phyloP scores from a whole-genome alignment of 2,329 filamentous ascomycete species.

The Davidsoniella virescens region DNA sequence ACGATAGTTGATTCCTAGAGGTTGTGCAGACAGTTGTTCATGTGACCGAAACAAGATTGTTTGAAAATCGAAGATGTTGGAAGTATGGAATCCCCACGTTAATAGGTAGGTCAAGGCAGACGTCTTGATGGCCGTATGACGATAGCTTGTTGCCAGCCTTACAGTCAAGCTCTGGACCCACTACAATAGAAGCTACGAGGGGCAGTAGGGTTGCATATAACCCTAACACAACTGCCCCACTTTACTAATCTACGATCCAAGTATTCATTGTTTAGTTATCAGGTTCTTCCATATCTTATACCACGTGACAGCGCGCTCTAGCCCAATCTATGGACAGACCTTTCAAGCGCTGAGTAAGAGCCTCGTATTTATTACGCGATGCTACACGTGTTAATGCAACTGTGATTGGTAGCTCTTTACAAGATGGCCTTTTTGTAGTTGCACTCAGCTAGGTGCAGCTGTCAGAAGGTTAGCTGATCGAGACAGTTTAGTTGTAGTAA shows the following conservation, averaged over 20 bases:
- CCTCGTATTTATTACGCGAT: not conserved
- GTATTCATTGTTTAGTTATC: no score
- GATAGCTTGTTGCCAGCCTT: slow-evolving; percentile 10
- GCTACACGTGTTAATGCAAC: not conserved
- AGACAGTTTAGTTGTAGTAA: no score
- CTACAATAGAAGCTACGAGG: not conserved
- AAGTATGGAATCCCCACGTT: not conserved
- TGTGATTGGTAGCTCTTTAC: not conserved
- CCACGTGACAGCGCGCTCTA: slow-evolving; percentile 1
- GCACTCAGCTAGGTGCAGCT: no score
- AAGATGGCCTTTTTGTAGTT: not conserved
- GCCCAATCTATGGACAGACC: no score
- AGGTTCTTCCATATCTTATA: no score
- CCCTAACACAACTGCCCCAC: not conserved
- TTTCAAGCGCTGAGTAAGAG: no score
- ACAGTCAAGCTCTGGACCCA: not conserved
- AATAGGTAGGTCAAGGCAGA: not conserved
- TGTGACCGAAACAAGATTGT: no score
- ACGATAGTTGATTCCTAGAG: no score
- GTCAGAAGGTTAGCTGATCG: no score
- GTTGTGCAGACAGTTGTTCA: no score
- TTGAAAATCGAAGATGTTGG: not conserved
- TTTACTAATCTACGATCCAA: no score
- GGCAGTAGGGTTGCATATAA: not conserved
- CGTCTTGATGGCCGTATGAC: not conserved